Conservation (phyloP, 31 red algal species). For the Bonnemaisonia californica region DNA sequence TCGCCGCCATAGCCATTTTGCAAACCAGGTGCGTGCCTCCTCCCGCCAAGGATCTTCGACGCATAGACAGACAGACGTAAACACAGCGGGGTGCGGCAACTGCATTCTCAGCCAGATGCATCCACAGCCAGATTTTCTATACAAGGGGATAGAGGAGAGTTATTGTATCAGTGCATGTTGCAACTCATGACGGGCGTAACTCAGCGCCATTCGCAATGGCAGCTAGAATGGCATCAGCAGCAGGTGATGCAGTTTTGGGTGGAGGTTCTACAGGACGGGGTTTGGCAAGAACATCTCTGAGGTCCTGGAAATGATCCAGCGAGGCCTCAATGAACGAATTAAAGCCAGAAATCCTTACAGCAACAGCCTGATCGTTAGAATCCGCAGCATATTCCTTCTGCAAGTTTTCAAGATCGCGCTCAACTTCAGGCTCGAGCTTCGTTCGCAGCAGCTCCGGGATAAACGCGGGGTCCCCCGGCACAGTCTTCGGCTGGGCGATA, state of each 20-base stretch:
- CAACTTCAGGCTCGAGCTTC: conserved; percentile 49
- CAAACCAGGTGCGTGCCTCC: no score
- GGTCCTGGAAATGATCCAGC: conserved; percentile 25
- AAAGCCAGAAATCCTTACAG: conserved; percentile 5
- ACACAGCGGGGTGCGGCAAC: no score
- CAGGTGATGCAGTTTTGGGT: neutral
- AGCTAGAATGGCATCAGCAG: conserved; percentile 6
- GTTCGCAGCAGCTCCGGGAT: conserved; percentile 47
- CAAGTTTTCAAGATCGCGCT: conserved; percentile 37
- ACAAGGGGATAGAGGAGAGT: no score
- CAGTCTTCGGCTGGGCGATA: conserved; percentile 11
- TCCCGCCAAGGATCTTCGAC: no score
- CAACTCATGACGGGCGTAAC: neutral
- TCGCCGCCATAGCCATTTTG: no score
- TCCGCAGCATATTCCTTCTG: conserved; percentile 5
- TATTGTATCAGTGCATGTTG: no score
- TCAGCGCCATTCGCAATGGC: conserved; percentile 16
- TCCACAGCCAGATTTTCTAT: no score
- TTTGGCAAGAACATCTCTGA: neutral
- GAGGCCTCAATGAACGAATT: conserved; percentile 23
- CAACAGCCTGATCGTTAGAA: neutral
- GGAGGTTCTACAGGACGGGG: conserved; percentile 19
- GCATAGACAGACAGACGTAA: no score
- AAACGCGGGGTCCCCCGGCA: conserved; percentile 12
- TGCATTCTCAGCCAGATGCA: no score